phyloP scores from a whole-genome alignment of 192 early-diverging fungal genomes.

The Backusella sp. region DNA sequence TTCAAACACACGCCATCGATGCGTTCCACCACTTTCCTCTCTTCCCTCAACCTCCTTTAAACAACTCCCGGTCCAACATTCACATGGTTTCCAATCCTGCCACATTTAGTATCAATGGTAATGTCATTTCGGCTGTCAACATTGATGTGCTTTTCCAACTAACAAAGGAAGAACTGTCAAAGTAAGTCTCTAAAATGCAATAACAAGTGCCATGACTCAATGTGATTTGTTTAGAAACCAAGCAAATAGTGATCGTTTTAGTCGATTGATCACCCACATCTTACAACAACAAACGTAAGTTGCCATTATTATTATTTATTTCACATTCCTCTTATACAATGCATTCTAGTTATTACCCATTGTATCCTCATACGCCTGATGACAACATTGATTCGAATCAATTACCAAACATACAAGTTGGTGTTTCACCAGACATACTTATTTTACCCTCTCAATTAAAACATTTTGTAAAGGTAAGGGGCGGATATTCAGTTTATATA shows the following conservation, averaged over 20 bases:
- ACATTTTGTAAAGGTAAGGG: slow-evolving; percentile 60
- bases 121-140: slow-evolving; percentile 72
- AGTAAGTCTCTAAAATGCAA: slow-evolving; percentile 15
- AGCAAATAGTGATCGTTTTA: slow-evolving; percentile 55
- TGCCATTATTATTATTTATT: too few species aligned
- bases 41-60: slow-evolving; percentile 86
- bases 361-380: slow-evolving; percentile 54
- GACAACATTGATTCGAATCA: slow-evolving; percentile 33
- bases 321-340: not conserved
- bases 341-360: slow-evolving; percentile 75
- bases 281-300: slow-evolving; percentile 72
- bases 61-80: slow-evolving; percentile 16
- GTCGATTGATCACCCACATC: slow-evolving; percentile 72
- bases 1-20: slow-evolving; percentile 82
- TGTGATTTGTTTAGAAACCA: not conserved
- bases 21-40: slow-evolving; percentile 67
- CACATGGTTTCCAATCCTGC: slow-evolving; percentile 65
- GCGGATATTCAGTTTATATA: not conserved
- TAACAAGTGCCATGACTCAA: too few species aligned
- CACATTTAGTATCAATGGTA: slow-evolving; percentile 82
- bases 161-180: slow-evolving; percentile 62
- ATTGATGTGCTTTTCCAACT: slow-evolving; percentile 78
- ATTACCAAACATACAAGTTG: slow-evolving; percentile 39
- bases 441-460: slow-evolving; percentile 75
- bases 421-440: slow-evolving; percentile 79